Percentiles rank a stretch among this genome's conserved stretches.
phyloP scores from a whole-genome alignment of 129 eudicot genomes.

The Lonicera japonica region DNA sequence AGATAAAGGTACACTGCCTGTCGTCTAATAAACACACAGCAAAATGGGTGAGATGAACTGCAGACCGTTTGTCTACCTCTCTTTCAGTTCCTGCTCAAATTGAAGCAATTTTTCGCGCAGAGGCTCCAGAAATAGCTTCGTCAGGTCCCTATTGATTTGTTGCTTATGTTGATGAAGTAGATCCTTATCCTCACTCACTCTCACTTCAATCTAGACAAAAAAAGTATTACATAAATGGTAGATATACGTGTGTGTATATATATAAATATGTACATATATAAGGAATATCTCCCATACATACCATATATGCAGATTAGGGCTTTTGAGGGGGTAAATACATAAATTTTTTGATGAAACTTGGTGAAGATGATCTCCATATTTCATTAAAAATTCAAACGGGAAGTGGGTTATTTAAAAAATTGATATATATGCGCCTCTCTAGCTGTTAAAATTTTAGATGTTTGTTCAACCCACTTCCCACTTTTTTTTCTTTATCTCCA shows the following conservation, averaged over 20 bases:
- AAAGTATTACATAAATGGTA: background rate
- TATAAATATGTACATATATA: too few relatives aligned
- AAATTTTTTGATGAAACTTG: background rate
- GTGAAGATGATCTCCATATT: too few relatives aligned
- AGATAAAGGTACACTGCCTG: too few relatives aligned
- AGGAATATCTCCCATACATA: background rate
- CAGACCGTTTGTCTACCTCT: conserved; percentile 17
- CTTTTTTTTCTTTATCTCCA: background rate
- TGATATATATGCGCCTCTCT: too few relatives aligned
- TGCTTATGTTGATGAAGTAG: conserved; percentile 35
- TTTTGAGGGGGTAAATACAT: too few relatives aligned
- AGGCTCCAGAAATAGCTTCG: conserved; percentile 40
- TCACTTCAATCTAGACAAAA: conserved; percentile 34
- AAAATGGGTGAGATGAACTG: too few relatives aligned
- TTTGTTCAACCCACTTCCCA: background rate
- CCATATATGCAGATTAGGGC: too few relatives aligned
- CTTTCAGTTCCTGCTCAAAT: conserved; percentile 63
- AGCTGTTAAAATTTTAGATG: too few relatives aligned
- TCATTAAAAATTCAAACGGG: too few relatives aligned
- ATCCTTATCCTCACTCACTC: conserved; percentile 45
- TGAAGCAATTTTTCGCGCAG: conserved; percentile 39
- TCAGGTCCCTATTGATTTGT: conserved; percentile 36
- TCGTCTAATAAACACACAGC: too few relatives aligned
- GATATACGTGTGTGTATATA: background rate
- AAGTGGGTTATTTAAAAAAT: too few relatives aligned